Conservation (phyloP, 2,329 filamentous ascomycete genomes). For the Alternaria alternata region DNA sequence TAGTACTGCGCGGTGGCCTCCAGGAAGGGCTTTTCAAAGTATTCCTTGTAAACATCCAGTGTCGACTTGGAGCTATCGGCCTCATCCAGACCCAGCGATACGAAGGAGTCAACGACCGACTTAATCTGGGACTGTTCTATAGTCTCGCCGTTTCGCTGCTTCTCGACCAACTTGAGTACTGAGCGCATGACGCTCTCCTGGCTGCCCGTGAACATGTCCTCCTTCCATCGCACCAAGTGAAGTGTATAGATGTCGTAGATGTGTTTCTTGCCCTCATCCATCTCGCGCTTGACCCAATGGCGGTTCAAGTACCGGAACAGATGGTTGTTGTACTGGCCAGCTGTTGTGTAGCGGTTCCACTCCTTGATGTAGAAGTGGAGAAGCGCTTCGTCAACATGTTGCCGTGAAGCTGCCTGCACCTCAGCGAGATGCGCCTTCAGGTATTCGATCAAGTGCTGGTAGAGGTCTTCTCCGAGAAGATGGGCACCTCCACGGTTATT, state of each 20-base stretch:
- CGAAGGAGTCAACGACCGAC: conserved; percentile 92
- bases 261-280: conserved; percentile 98
- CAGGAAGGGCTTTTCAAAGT: conserved; percentile 94
- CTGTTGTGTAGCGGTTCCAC: conserved; percentile 94
- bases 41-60: conserved; percentile 89
- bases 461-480: conserved; percentile 93
- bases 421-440: conserved; percentile 77
- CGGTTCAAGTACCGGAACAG: conserved; percentile 95
- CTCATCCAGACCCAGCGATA: conserved; percentile 93
- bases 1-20: conserved; percentile 86
- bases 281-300: conserved; percentile 98
- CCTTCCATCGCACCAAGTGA: conserved; percentile 93
- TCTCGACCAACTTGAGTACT: conserved; percentile 93
- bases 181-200: conserved; percentile 92
- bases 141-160: conserved; percentile 95
- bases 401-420: conserved; percentile 75
- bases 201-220: conserved; percentile 85
- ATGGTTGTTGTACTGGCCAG: conserved; percentile 97
- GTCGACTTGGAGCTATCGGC: conserved; percentile 92
- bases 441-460: conserved; percentile 88
- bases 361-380: conserved; percentile 94
- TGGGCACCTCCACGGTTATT: conserved; percentile 87
- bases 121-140: conserved; percentile 98
- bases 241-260: conserved; percentile 98
- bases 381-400: conserved; percentile 87